Evolutionary conservation across 306 rosid genomes (phyloP).

Genomic region (Cucumis sativus): Cucumber_9930_V3 NC_026657.2:1080501-1081000

Average conservation of each 20-base stretch:
- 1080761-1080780: constrained; percentile 1
- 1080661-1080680: constrained; percentile 36
- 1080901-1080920: not conserved
- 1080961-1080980: not conserved
- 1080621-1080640: constrained; percentile 79
- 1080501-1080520: not conserved
- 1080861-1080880: constrained; percentile 2
- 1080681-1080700: not conserved
- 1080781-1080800: constrained; percentile 1
- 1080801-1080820: no score
- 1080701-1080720: not conserved
- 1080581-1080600: not conserved
- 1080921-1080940: not conserved
- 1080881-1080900: not conserved
- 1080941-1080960: not conserved
- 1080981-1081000: not conserved
- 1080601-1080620: constrained; percentile 26
- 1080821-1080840: not conserved
- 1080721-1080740: not conserved
- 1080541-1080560: not conserved
- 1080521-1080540: no score
- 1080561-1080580: not conserved
- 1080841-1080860: not conserved
- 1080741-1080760: not conserved
- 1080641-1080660: constrained; percentile 67